Conservation (phyloP, 768 basidiomycete species). For the Termitomyces sp. region DNA sequence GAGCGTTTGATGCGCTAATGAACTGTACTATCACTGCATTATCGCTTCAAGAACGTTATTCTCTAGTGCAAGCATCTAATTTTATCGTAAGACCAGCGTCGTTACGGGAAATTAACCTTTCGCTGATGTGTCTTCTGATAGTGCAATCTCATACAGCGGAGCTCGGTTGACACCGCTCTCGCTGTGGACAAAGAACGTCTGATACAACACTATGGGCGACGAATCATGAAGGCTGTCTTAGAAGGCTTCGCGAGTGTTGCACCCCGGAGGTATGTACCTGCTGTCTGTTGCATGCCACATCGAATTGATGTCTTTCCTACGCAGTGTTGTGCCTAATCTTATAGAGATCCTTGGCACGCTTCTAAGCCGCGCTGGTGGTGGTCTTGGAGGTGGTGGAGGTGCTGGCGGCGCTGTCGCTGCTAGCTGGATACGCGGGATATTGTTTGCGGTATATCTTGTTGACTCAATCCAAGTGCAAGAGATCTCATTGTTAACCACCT, state of each 20-base stretch:
- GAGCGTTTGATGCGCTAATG: constrained; percentile 60
- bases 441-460: constrained; percentile 51
- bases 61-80: constrained; percentile 73
- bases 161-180: constrained; percentile 60
- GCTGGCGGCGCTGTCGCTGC: constrained; percentile 29
- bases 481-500: not conserved
- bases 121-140: constrained; percentile 22
- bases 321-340: constrained; percentile 74
- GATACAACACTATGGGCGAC: constrained; percentile 52
- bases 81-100: constrained; percentile 59
- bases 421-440: constrained; percentile 69
- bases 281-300: not conserved
- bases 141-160: constrained; percentile 65
- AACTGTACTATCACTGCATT: constrained; percentile 61
- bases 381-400: constrained; percentile 19
- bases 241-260: constrained; percentile 81
- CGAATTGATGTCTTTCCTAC: not conserved
- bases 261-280: constrained; percentile 42
- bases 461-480: too few relatives aligned
- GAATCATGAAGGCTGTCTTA: constrained; percentile 70
- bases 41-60: constrained; percentile 73
- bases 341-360: constrained; percentile 77
- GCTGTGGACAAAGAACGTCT: constrained; percentile 39
- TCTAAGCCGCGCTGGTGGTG: constrained; percentile 42
- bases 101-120: not conserved